phyloP scores from a whole-genome alignment of 2,329 filamentous ascomycete species.

The Ascochyta rabiei region DNA sequence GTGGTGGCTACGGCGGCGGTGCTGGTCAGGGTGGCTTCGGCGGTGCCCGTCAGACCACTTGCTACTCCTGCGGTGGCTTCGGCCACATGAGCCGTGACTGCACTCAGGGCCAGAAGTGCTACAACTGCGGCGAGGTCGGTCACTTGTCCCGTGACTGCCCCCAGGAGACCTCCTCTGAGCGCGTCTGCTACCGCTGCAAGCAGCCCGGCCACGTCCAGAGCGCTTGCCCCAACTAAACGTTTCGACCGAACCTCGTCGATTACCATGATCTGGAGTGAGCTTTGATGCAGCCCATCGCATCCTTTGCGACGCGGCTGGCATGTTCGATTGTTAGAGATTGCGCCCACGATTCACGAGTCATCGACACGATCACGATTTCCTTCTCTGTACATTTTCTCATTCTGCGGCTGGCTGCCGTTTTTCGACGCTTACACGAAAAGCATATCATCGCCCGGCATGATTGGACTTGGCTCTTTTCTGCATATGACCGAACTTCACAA shows the following conservation, averaged over 20 bases:
- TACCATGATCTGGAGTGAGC: conserved; percentile 38
- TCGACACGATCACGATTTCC: conserved; percentile 47
- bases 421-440: conserved; percentile 47
- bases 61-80: conserved; percentile 97
- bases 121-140: conserved; percentile 95
- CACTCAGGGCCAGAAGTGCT: conserved; percentile 99
- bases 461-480: conserved; percentile 44
- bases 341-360: conserved; percentile 37
- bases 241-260: conserved; percentile 32
- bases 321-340: conserved; percentile 37
- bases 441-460: conserved; percentile 46
- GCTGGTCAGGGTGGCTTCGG: conserved; percentile 57
- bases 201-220: conserved; percentile 90
- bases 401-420: conserved; percentile 48
- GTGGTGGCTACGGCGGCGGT: conserved; percentile 54
- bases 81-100: conserved; percentile 98
- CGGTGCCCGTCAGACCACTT: conserved; percentile 64
- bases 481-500: conserved; percentile 42
- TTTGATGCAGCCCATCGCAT: conserved; percentile 33
- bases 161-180: conserved; percentile 87
- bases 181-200: conserved; percentile 98
- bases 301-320: conserved; percentile 26
- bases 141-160: conserved; percentile 96
- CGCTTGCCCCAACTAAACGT: conserved; percentile 80
- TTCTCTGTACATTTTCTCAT: conserved; percentile 49